phyloP scores from a whole-genome alignment of 1,139 yeast genomes.

The Yamadazyma dendronema region DNA sequence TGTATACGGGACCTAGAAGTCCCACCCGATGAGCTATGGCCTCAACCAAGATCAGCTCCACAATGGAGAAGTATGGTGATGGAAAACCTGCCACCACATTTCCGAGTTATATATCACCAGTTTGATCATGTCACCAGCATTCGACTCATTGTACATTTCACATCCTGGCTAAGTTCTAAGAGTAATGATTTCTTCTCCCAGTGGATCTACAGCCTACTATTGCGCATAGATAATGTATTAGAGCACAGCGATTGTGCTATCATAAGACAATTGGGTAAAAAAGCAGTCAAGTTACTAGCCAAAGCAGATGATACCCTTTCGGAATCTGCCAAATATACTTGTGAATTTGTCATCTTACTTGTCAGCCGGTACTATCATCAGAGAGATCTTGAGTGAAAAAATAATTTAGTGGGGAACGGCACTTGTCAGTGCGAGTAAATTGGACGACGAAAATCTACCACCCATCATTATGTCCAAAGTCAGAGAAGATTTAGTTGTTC shows the following conservation, averaged over 20 bases:
- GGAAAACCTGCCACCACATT: slow-evolving; percentile 28
- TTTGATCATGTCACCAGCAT: slow-evolving; percentile 35
- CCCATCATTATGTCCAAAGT: slow-evolving; percentile 19
- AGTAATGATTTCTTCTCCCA: slow-evolving; percentile 28
- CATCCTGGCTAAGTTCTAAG: slow-evolving; percentile 39
- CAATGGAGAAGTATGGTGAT: slow-evolving; percentile 33
- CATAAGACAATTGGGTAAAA: slow-evolving; percentile 39
- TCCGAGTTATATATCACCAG: slow-evolving; percentile 18
- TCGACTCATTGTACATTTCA: slow-evolving; percentile 33
- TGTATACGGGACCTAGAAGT: background rate
- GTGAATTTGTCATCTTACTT: slow-evolving; percentile 31
- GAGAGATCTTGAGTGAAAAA: slow-evolving; percentile 10
- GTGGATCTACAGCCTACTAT: slow-evolving; percentile 39
- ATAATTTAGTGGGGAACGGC: slow-evolving; percentile 2
- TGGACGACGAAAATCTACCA: background rate
- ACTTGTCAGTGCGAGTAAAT: slow-evolving; percentile 7
- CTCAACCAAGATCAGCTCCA: slow-evolving; percentile 26
- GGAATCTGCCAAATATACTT: slow-evolving; percentile 23
- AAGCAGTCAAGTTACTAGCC: slow-evolving; percentile 31
- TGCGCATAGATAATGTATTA: slow-evolving; percentile 34
- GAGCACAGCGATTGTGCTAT: slow-evolving; percentile 36
- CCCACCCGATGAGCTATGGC: background rate
- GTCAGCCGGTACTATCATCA: slow-evolving; percentile 40
- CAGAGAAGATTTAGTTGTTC: slow-evolving; percentile 40
- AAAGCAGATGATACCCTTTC: background rate